Evolutionary conservation across 768 basidiomycete genomes (phyloP), one percentile per base, ranked within the genome.

Genomic region (Phanerochaete sordida): DNA sequence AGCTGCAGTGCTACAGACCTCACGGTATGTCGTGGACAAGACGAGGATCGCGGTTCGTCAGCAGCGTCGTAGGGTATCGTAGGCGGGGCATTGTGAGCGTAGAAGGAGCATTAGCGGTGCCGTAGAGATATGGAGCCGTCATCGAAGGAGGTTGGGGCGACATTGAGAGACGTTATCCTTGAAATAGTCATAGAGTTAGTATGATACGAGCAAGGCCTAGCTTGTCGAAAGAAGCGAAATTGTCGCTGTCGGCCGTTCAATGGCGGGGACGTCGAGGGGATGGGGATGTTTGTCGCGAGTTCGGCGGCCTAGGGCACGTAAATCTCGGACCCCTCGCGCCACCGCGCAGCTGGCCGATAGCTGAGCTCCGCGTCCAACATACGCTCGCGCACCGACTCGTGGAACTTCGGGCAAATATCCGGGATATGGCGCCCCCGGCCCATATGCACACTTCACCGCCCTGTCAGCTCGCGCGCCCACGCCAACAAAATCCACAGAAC

Each of bases 321-420:
- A 3, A 52, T 12, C n/a, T 52, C 50, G 16, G n/a, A 52, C 3
- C 5, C 28, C 19, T 13, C 3, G 16, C n/a, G 27, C 77, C 81
- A 90, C 46, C 56, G 67, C 37, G 88, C 88, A 35, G 74, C 76
- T 7, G 90, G 89, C 46, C 67, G 76, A 69, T 91, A 91, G 21
- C 78, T 77, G 56, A 85, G 68, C 2, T 66, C 64, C 54, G 71
- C 19, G 61, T 79, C 75, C 19, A 75, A 70, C 75, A 85, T 84
- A 46, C 90, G 81, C 61, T 79, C 68, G 71, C 81, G 78, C 35
- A 92, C 90, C 6, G 83, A 84, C 39, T 75, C 66, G 65, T 91
- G 90, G 67, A 91, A 85, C 9, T 77, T 77, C 0, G 88, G 86
- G 3, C 75, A 62, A 23, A 62, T 52, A 24, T 57, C 76, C 7